Percentiles rank a stretch among this genome's conserved stretches.
Conservation (phyloP, 345 rosid species). For the Arabidopsis thaliana region TAIR10.1 NC_003071.7:589001-589500, state of each 20-base stretch:
- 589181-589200: conserved; percentile 33
- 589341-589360: background rate
- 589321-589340: background rate
- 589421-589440: background rate
- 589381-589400: background rate
- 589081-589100: conserved; percentile 31
- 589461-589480: too few species aligned
- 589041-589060: conserved; percentile 41
- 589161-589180: conserved; percentile 35
- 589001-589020: conserved; percentile 30
- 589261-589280: conserved; percentile 30
- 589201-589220: conserved; percentile 49
- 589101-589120: conserved; percentile 37
- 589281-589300: conserved; percentile 28
- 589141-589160: conserved; percentile 39
- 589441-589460: too few species aligned
- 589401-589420: too few species aligned
- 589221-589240: conserved; percentile 41
- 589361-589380: background rate
- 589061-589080: conserved; percentile 23
- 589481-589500: too few species aligned
- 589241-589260: conserved; percentile 32
- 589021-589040: conserved; percentile 43
- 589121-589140: conserved; percentile 40
- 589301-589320: background rate